These are phyloP conservation scores for Darksidea phi DNA, from an alignment of 495 filamentous ascomycete genomes.

Conservation along the genomic window DNA sequence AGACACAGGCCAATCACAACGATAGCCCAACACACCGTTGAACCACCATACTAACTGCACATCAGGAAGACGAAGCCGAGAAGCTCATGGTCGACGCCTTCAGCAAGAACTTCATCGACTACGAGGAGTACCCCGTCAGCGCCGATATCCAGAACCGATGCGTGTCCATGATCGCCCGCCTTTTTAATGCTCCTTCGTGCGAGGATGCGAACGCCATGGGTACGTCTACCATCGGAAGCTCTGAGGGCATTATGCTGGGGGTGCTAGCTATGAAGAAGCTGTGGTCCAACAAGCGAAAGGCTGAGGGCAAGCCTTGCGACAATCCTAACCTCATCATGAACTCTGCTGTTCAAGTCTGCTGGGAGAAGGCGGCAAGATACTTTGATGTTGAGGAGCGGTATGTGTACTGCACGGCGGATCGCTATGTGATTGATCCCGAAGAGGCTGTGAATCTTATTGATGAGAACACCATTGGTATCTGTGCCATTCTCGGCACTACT, in stretches of 20 bases:
- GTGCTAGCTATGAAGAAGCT: slow-evolving; percentile 93
- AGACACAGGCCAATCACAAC: no score
- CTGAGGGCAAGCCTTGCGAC: slow-evolving; percentile 69
- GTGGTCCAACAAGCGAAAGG: slow-evolving; percentile 82
- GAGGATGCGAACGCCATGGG: slow-evolving; percentile 64
- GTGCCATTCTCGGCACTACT: slow-evolving; percentile 82
- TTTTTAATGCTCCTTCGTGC: slow-evolving; percentile 70
- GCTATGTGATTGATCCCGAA: slow-evolving; percentile 83
- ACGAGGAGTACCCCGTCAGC: slow-evolving; percentile 85
- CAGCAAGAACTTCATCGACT: slow-evolving; percentile 84
- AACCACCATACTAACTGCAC: not conserved
- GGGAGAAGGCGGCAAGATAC: slow-evolving; percentile 94
- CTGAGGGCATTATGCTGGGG: slow-evolving; percentile 87
- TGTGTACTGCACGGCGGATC: slow-evolving; percentile 75
- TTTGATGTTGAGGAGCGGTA: slow-evolving; percentile 90
- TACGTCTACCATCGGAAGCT: slow-evolving; percentile 80
- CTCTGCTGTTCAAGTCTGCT: slow-evolving; percentile 89
- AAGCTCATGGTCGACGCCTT: slow-evolving; percentile 83
- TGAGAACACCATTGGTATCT: slow-evolving; percentile 95
- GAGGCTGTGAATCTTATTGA: slow-evolving; percentile 81
- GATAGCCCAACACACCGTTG: not conserved
- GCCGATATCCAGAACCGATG: slow-evolving; percentile 91
- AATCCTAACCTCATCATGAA: slow-evolving; percentile 90
- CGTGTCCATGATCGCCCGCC: slow-evolving; percentile 87
- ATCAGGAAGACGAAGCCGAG: slow-evolving; percentile 81